Evolutionary conservation across 2,329 filamentous ascomycete genomes (phyloP).

Genomic region (Teratosphaeria destructans): DNA sequence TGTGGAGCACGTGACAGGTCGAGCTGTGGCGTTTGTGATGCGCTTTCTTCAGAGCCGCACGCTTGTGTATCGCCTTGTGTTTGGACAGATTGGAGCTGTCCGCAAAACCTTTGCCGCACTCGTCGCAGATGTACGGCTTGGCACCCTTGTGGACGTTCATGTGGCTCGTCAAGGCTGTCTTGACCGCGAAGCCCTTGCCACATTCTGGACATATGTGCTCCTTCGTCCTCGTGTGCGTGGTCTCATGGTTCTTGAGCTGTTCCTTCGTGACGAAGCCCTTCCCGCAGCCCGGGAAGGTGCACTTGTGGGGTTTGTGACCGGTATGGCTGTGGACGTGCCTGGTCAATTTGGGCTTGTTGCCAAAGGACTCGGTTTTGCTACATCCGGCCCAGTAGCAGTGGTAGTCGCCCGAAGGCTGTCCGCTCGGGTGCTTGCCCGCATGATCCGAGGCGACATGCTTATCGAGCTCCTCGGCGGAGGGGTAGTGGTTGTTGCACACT

Average conservation of each 20-base stretch:
- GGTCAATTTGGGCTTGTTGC: conserved; percentile 53
- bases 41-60: conserved; percentile 4
- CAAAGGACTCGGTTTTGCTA: conserved; percentile 44
- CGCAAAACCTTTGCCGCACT: conserved; percentile 26
- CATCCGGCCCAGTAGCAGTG: conserved; percentile 44
- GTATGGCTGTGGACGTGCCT: conserved; percentile 57
- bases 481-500: conserved; percentile 11
- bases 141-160: conserved; percentile 47
- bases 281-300: conserved; percentile 45
- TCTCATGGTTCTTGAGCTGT: conserved; percentile 56
- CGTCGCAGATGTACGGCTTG: conserved; percentile 34
- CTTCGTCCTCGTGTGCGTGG: conserved; percentile 56
- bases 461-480: conserved; percentile 9
- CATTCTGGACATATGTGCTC: conserved; percentile 46
- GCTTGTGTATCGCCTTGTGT: conserved; percentile 16
- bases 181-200: conserved; percentile 52
- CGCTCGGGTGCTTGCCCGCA: conserved; percentile 2
- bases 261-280: conserved; percentile 56
- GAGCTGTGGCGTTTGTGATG: background rate
- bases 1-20: background rate
- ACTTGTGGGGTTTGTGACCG: conserved; percentile 38
- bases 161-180: conserved; percentile 49
- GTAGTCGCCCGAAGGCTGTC: conserved; percentile 12
- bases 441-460: conserved; percentile 7
- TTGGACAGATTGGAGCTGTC: conserved; percentile 26